Evolutionary conservation across 2,329 filamentous ascomycete species (phyloP).

Genomic region (Ambrosiella xylebori): DNA sequence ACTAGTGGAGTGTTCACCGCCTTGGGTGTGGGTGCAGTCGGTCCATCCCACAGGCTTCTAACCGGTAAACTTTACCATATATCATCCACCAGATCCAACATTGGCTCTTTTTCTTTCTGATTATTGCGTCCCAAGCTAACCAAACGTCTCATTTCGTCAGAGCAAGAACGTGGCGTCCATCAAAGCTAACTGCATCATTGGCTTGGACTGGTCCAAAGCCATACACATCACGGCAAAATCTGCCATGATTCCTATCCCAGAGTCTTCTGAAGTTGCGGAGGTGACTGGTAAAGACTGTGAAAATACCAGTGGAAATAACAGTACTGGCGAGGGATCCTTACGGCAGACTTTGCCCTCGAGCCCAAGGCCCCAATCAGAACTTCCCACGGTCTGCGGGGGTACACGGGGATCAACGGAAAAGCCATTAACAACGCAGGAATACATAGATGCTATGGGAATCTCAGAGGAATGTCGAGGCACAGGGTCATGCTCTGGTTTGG

Average conservation of each 20-base stretch:
- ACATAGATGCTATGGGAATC: not conserved
- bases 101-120: too few species aligned
- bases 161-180: conserved; percentile 44
- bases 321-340: not conserved
- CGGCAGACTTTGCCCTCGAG: too few species aligned
- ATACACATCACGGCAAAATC: conserved; percentile 52
- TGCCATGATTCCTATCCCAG: conserved; percentile 52
- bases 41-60: too few species aligned
- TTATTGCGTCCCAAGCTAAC: too few species aligned
- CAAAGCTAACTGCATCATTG: conserved; percentile 50
- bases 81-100: too few species aligned
- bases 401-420: not conserved
- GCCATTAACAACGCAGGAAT: not conserved
- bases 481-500: not conserved
- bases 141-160: conserved; percentile 17
- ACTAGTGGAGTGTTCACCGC: too few species aligned
- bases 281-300: not conserved
- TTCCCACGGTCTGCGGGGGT: too few species aligned
- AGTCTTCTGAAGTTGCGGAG: conserved; percentile 34
- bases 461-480: not conserved
- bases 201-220: conserved; percentile 40
- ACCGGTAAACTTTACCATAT: too few species aligned
- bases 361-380: too few species aligned
- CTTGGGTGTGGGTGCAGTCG: too few species aligned
- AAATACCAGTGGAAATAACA: not conserved